Conservation (phyloP, 1,139 yeast genomes). For the Candida glucosophila region DNA sequence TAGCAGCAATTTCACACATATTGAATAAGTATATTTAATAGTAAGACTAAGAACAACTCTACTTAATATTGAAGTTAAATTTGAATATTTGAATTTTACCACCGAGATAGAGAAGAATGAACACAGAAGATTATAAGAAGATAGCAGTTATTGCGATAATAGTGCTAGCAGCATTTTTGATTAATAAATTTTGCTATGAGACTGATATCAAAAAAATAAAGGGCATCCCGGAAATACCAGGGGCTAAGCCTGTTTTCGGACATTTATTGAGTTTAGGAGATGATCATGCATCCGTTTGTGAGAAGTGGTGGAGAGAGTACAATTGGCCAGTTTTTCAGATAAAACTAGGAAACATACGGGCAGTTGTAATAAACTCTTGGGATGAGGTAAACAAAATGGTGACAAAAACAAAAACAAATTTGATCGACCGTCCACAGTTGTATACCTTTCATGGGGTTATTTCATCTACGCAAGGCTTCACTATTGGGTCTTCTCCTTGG, state of each 20-base stretch:
- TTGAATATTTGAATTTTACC: too few relatives aligned
- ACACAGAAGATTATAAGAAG: too few relatives aligned
- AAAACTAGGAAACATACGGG: slow-evolving; percentile 4
- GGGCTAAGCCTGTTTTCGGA: slow-evolving; percentile 3
- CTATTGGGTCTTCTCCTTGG: slow-evolving; percentile 5
- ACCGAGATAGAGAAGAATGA: too few relatives aligned
- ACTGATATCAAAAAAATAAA: slow-evolving; percentile 4
- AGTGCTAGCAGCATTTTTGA: slow-evolving; percentile 1
- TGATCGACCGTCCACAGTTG: slow-evolving; percentile 4
- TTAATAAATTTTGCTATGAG: slow-evolving; percentile 3
- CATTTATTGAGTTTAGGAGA: slow-evolving; percentile 4
- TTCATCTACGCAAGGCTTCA: slow-evolving; percentile 4
- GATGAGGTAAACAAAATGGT: slow-evolving; percentile 4
- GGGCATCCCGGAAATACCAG: slow-evolving; percentile 4
- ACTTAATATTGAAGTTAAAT: too few relatives aligned
- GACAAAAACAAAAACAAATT: slow-evolving; percentile 3
- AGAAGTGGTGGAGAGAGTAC: slow-evolving; percentile 5
- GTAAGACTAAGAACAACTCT: too few relatives aligned
- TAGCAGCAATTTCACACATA: too few relatives aligned
- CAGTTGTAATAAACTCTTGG: slow-evolving; percentile 5
- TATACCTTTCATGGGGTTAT: slow-evolving; percentile 4
- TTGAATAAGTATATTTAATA: too few relatives aligned
- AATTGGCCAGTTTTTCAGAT: slow-evolving; percentile 4
- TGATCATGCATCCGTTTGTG: slow-evolving; percentile 5
- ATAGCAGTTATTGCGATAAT: too few relatives aligned